Evolutionary conservation across 768 basidiomycete genomes (phyloP).

Genomic region (Leccinum subgranulosum): DNA sequence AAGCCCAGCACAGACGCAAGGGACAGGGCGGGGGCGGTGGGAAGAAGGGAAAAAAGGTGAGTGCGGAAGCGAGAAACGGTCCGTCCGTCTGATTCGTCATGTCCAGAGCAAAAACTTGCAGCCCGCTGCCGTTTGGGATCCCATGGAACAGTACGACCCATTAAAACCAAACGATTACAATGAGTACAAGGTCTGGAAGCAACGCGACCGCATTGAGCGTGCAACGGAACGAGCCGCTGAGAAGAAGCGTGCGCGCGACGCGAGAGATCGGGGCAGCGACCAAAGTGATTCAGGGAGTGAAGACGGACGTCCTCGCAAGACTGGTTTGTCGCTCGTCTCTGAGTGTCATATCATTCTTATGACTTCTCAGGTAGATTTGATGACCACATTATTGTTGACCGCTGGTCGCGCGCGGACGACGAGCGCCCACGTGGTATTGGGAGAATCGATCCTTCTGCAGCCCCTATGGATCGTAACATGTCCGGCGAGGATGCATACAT

Average conservation of each 20-base stretch:
- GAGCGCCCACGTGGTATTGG: constrained; percentile 33
- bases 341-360: constrained; percentile 2
- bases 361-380: constrained; percentile 35
- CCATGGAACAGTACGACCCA: constrained; percentile 76
- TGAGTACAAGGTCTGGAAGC: constrained; percentile 81
- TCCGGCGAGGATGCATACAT: constrained; percentile 82
- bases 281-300: constrained; percentile 74
- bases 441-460: constrained; percentile 27
- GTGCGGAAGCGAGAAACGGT: constrained; percentile 4
- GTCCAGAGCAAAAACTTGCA: constrained; percentile 60
- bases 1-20: constrained; percentile 50
- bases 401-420: constrained; percentile 55
- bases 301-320: constrained; percentile 61
- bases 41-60: constrained; percentile 62
- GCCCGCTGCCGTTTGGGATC: constrained; percentile 65
- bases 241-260: constrained; percentile 54
- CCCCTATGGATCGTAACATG: constrained; percentile 43
- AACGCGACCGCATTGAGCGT: constrained; percentile 69
- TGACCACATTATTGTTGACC: constrained; percentile 41
- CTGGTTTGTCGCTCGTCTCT: constrained; percentile 43
- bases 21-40: constrained; percentile 35
- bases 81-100: constrained; percentile 1
- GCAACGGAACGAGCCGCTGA: constrained; percentile 60
- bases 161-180: constrained; percentile 84
- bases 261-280: constrained; percentile 44